Conservation (phyloP, 352 stramenopile genomes). For the Globisporangium cylindrosporum region DNA sequence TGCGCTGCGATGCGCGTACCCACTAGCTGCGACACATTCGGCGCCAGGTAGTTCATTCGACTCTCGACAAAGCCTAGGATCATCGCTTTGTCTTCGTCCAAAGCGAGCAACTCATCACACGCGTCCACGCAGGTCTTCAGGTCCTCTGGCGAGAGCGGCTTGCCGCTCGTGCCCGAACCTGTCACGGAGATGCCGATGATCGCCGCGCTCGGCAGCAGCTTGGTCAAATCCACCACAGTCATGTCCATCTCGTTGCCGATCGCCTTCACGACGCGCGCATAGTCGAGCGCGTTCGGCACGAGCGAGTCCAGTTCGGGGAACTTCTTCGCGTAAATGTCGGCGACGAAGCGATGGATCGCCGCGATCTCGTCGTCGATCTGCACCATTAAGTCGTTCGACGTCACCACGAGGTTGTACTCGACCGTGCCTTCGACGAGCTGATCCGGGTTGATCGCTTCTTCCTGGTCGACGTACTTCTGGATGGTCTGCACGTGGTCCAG, state of each 20-base stretch:
- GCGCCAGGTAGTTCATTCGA: slow-evolving; percentile 91
- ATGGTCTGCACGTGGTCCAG: slow-evolving; percentile 68
- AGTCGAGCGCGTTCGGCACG: slow-evolving; percentile 90
- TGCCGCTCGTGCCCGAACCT: slow-evolving; percentile 88
- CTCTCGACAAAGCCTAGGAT: slow-evolving; percentile 92
- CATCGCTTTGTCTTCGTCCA: slow-evolving; percentile 82
- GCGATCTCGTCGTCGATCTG: slow-evolving; percentile 93
- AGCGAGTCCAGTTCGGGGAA: slow-evolving; percentile 95
- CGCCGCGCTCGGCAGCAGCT: slow-evolving; percentile 89
- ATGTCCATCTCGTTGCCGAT: slow-evolving; percentile 95
- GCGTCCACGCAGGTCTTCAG: slow-evolving; percentile 72
- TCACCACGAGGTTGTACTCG: slow-evolving; percentile 86
- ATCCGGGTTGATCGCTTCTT: slow-evolving; percentile 26
- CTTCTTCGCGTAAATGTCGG: slow-evolving; percentile 90
- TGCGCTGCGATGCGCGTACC: slow-evolving; percentile 93
- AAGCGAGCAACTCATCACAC: slow-evolving; percentile 86
- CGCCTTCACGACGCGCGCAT: slow-evolving; percentile 88
- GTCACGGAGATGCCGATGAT: slow-evolving; percentile 95
- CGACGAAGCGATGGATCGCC: slow-evolving; percentile 88
- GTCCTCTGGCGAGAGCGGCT: slow-evolving; percentile 65
- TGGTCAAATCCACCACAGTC: slow-evolving; percentile 87
- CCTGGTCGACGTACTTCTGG: slow-evolving; percentile 43
- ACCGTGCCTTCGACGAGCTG: slow-evolving; percentile 55
- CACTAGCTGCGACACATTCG: slow-evolving; percentile 93
- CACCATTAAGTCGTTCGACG: slow-evolving; percentile 91